These are phyloP conservation scores for Colletotrichum theobromicola DNA, from an alignment of 2,329 filamentous ascomycete genomes.

Conservation along the genomic window DNA sequence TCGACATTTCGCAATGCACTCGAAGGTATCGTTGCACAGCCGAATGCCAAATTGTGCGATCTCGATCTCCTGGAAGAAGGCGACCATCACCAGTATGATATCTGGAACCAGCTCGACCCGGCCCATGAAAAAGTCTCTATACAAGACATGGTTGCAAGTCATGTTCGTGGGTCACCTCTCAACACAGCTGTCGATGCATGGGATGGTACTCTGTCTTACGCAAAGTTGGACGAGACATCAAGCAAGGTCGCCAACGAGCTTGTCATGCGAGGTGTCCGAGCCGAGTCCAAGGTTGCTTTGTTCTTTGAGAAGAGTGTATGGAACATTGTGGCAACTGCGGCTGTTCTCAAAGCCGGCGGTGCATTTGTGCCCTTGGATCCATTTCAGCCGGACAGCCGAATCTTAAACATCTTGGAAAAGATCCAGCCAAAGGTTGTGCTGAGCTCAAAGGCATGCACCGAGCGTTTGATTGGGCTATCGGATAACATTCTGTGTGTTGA, in stretches of 20 bases:
- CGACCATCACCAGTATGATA: neutral
- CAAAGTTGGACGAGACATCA: constrained; percentile 25
- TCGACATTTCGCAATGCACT: neutral
- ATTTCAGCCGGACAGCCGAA: constrained; percentile 24
- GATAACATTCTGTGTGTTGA: neutral
- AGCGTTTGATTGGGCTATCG: neutral
- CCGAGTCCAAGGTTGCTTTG: constrained; percentile 24
- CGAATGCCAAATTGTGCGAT: neutral
- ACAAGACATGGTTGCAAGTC: neutral
- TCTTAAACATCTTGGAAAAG: constrained; percentile 18
- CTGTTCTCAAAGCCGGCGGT: constrained; percentile 10
- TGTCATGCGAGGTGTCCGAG: neutral
- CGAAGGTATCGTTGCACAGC: neutral
- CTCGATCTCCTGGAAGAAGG: neutral
- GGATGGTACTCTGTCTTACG: constrained; percentile 28
- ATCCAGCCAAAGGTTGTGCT: constrained; percentile 1
- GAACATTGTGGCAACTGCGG: constrained; percentile 28
- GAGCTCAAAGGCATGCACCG: neutral
- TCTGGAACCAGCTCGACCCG: neutral
- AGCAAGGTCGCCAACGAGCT: constrained; percentile 20
- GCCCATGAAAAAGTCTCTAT: neutral
- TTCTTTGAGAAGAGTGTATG: constrained; percentile 31
- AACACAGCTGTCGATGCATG: constrained; percentile 25
- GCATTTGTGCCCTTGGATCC: constrained; percentile 18
- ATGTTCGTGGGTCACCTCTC: neutral